Percentiles rank a stretch among this genome's conserved stretches.
phyloP scores from a whole-genome alignment of 352 stramenopile species.

The Ophiocytium majus region DNA sequence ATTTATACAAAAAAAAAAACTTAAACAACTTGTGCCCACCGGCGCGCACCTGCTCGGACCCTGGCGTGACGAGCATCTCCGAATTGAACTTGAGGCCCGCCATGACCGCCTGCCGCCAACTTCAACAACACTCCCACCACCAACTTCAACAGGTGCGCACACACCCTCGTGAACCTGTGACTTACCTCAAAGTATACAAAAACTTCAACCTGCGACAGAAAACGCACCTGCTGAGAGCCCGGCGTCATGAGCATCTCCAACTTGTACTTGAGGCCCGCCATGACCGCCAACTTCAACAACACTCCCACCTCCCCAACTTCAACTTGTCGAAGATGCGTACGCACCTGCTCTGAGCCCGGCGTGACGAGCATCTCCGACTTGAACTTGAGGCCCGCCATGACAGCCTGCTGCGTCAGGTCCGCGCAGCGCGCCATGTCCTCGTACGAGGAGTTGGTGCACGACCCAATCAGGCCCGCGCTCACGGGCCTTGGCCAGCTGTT shows the following conservation, averaged over 20 bases:
- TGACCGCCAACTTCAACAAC: slow-evolving; percentile 42
- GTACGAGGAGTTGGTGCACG: slow-evolving; percentile 90
- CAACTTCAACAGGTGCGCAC: no score
- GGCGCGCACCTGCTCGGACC: slow-evolving; percentile 77
- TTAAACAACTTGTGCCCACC: no score
- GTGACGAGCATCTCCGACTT: slow-evolving; percentile 86
- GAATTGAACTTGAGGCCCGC: slow-evolving; percentile 82
- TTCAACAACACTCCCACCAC: neutral
- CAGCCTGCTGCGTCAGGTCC: slow-evolving; percentile 78
- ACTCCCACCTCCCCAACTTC: neutral
- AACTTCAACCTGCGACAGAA: no score
- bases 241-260: slow-evolving; percentile 83
- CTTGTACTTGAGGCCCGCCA: slow-evolving; percentile 80
- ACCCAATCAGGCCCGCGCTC: slow-evolving; percentile 83
- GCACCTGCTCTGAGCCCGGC: slow-evolving; percentile 79
- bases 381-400: slow-evolving; percentile 76
- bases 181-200: no score
- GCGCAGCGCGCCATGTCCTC: slow-evolving; percentile 85
- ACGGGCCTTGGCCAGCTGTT: slow-evolving; percentile 83
- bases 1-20: no score
- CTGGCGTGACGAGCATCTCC: slow-evolving; percentile 82
- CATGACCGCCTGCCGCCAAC: slow-evolving; percentile 68
- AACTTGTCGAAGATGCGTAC: no score
- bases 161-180: no score
- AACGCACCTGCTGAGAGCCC: slow-evolving; percentile 76